A percentile compares a stretch with the other conserved stretches of the same genome.
These are phyloP conservation scores for Anastatica hierochuntica DNA, from an alignment of 345 rosid genomes.

Conservation along the genomic window DNA sequence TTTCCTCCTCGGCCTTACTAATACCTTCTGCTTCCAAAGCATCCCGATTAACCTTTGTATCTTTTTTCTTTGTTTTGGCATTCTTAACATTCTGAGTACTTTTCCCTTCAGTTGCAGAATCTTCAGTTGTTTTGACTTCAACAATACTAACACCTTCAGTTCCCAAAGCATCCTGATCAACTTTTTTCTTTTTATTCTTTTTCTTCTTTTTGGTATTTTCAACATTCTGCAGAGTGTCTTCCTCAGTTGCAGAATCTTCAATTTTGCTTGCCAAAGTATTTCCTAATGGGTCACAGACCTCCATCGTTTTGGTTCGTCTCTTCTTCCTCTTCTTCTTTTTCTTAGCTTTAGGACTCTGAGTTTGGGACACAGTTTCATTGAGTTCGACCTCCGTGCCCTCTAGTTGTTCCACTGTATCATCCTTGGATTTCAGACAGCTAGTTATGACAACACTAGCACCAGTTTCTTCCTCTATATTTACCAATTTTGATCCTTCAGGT, in stretches of 20 bases:
- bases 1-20: background rate
- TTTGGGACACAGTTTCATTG: conserved; percentile 8
- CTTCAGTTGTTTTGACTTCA: background rate
- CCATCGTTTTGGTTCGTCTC: conserved; percentile 4
- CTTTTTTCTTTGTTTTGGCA: background rate
- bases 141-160: background rate
- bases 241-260: background rate
- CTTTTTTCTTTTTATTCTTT: background rate
- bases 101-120: background rate
- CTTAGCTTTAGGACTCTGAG: conserved; percentile 16
- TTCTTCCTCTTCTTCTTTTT: conserved; percentile 15
- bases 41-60: background rate
- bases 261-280: background rate
- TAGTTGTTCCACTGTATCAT: background rate
- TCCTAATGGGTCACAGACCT: conserved; percentile 11
- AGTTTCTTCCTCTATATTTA: background rate
- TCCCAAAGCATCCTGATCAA: background rate
- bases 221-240: background rate
- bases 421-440: conserved; percentile 2
- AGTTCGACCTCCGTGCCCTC: background rate
- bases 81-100: background rate
- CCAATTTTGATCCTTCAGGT: conserved; percentile 14
- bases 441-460: background rate
- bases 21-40: background rate
- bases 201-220: background rate